These are phyloP conservation scores for Neonectria sp. DNA, from an alignment of 2,329 filamentous ascomycete species.

Conservation along the genomic window DNA sequence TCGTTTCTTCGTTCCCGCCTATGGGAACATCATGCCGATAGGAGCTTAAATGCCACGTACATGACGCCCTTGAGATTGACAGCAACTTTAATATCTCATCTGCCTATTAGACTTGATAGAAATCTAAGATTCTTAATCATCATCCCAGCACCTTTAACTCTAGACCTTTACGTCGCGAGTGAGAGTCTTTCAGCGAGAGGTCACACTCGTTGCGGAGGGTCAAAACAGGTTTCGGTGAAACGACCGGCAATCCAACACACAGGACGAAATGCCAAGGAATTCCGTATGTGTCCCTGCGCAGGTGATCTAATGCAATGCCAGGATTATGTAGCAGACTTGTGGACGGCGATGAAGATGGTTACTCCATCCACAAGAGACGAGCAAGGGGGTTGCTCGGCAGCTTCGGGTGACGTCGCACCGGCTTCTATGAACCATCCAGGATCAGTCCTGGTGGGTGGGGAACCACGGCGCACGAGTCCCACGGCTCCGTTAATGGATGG, in stretches of 20 bases:
- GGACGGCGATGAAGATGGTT: neutral
- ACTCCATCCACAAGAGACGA: neutral
- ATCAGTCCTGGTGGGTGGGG: conserved; percentile 12
- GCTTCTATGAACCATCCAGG: neutral
- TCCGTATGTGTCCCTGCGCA: neutral
- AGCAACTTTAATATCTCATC: neutral
- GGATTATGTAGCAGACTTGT: neutral
- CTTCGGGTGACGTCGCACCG: neutral
- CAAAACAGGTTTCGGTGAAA: neutral
- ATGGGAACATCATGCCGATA: neutral
- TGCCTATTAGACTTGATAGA: neutral
- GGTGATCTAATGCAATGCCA: neutral
- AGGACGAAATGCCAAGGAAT: neutral
- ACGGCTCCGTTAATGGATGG: neutral
- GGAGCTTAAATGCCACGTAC: neutral
- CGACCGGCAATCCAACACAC: neutral
- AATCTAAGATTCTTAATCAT: neutral
- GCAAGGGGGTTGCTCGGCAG: neutral
- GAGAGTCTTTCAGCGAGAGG: neutral
- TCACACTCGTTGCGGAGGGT: neutral
- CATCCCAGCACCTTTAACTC: neutral
- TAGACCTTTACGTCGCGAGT: neutral
- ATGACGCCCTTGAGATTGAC: neutral
- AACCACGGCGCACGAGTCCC: conserved; percentile 1
- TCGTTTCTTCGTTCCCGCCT: neutral